Base-by-base conservation (phyloP, 2,329 filamentous ascomycete species). In the Diplodia seriata region DNA sequence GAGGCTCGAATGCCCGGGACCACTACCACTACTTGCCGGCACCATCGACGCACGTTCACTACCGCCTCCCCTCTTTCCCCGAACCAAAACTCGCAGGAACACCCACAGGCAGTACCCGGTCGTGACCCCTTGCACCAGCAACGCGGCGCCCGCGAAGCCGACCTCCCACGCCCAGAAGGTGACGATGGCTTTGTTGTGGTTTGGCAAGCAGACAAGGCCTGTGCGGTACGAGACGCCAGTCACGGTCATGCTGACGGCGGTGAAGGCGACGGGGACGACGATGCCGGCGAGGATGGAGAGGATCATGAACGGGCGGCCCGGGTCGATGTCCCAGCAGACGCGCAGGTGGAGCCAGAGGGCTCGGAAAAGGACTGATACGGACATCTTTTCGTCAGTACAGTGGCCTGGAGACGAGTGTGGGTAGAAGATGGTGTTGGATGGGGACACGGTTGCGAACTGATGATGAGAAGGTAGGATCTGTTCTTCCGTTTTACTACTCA, bases 151-250 rank as follows among this genome's bases (percentile, higher is more conserved):
- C 18, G 70, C 70, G 55, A 80, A 78, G 4, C 73, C 70, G 49
- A 80, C 71, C 4, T 79, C 70, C 78, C 78, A 80, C 43, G 72
- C 70, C 73, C 78, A 80, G 69, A 78, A 79, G 1, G 76, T 76
- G 1, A 73, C 71, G 20, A 79, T 74, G n/a, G 73, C 73, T 36
- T 76, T 59, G 31, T 75, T 70, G 63, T 77, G 74, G 66, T 79
- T 79, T 18, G 77, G 75, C 2, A 79, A 69, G 69, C 77, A 78
- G 12, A 74, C 75, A 18, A 73, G 72, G 9, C 79, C 79, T 54
- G 77, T 75, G n/a, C 79, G 75, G 66, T 77, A 81, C 12, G 74
- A 77, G n/a, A 80, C 78, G 15, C 79, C 78, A 0, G 74, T 74
- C 9, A 73, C 70, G 1, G 73, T 68, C 1, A 80, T 68, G 1